These are phyloP conservation scores for Coemansia sp. DNA, from an alignment of 192 early-diverging fungal genomes.

Conservation along the genomic window DNA sequence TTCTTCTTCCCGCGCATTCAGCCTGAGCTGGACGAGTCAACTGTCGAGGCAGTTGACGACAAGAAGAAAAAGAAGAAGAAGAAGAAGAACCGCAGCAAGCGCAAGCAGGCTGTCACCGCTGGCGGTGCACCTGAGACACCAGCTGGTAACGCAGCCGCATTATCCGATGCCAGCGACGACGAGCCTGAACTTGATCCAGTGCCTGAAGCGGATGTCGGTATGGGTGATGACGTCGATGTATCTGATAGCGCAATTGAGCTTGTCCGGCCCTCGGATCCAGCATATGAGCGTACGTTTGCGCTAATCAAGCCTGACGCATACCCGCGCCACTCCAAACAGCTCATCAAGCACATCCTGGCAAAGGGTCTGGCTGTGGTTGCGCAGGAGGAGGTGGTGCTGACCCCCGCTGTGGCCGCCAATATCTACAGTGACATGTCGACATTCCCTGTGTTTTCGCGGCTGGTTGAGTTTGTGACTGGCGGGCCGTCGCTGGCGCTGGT, in stretches of 20 bases:
- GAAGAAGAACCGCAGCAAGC: conserved; percentile 40
- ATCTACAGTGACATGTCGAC: conserved; percentile 36
- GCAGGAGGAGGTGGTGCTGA: conserved; percentile 39
- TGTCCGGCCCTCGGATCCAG: conserved; percentile 18
- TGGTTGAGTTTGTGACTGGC: conserved; percentile 54
- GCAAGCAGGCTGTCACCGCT: conserved; percentile 31
- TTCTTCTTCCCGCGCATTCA: conserved; percentile 47
- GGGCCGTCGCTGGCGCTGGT: conserved; percentile 49
- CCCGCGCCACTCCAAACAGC: conserved; percentile 32
- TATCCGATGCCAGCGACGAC: conserved; percentile 37
- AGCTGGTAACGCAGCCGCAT: conserved; percentile 1
- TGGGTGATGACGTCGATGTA: not conserved
- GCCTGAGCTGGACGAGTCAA: conserved; percentile 8
- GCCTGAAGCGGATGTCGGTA: not conserved
- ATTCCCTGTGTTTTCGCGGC: conserved; percentile 37
- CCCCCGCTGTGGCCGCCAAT: conserved; percentile 16
- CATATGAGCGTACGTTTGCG: conserved; percentile 46
- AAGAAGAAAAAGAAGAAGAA: conserved; percentile 46
- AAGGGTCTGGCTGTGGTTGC: conserved; percentile 34
- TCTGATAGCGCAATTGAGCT: conserved; percentile 18
- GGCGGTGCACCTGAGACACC: not conserved
- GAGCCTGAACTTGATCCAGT: conserved; percentile 1
- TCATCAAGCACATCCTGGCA: conserved; percentile 29
- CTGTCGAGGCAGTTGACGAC: not conserved
- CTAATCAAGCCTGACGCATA: conserved; percentile 49